phyloP scores from a whole-genome alignment of 2,329 filamentous ascomycete genomes.

The Colletotrichum musae region DNA sequence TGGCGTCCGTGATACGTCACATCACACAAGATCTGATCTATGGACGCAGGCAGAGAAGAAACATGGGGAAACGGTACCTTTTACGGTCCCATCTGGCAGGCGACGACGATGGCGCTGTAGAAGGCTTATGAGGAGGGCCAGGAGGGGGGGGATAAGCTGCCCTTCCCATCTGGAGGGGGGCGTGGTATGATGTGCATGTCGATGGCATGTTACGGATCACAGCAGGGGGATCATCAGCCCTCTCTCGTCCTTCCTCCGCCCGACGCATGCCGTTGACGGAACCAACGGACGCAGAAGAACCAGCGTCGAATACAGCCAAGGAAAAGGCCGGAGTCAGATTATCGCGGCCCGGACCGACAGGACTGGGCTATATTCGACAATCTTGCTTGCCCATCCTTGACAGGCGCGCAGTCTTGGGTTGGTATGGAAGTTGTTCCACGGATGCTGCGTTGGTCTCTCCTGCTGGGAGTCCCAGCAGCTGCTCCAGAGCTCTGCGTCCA shows the following conservation, averaged over 20 bases:
- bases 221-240: conserved; percentile 11
- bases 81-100: conserved; percentile 45
- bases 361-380: conserved; percentile 32
- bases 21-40: conserved; percentile 66
- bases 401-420: conserved; percentile 6
- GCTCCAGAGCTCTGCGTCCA: conserved; percentile 12
- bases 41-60: conserved; percentile 45
- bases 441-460: conserved; percentile 21
- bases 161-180: not conserved
- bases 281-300: not conserved
- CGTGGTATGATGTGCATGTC: conserved; percentile 24
- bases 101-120: conserved; percentile 43
- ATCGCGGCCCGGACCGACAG: conserved; percentile 49
- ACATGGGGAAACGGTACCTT: conserved; percentile 49
- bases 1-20: conserved; percentile 60
- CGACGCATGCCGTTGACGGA: conserved; percentile 1
- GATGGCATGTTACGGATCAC: conserved; percentile 22
- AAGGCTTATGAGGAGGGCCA: not conserved
- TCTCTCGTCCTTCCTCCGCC: conserved; percentile 14
- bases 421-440: conserved; percentile 10
- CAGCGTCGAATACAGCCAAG: conserved; percentile 3
- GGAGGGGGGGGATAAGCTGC: conserved; percentile 7
- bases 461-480: not conserved
- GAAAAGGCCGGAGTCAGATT: conserved; percentile 24
- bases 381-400: conserved; percentile 19